These are phyloP conservation scores for Aureobasidium sp. DNA, from an alignment of 2,329 filamentous ascomycete genomes.

Conservation along the genomic window DNA sequence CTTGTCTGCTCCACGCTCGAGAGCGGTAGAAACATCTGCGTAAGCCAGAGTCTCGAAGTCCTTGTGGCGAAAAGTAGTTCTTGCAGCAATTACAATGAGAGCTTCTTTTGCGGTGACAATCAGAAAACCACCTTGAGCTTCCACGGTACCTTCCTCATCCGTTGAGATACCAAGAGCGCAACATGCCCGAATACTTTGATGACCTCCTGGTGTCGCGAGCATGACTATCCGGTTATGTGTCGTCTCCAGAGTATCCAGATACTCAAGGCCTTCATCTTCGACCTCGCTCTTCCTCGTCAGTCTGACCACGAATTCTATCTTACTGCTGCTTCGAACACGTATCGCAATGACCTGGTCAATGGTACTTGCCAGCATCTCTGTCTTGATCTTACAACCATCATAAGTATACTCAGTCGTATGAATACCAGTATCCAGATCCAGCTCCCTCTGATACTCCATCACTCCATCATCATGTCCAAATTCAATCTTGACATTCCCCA, in stretches of 20 bases:
- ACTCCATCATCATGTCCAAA: slow-evolving; percentile 12
- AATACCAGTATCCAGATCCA: slow-evolving; percentile 32
- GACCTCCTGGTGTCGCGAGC: not conserved
- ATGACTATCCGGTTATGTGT: slow-evolving; percentile 15
- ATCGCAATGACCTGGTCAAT: slow-evolving; percentile 34
- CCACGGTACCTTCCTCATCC: not conserved
- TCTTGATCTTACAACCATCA: slow-evolving; percentile 23
- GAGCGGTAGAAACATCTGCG: not conserved
- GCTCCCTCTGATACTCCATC: slow-evolving; percentile 29
- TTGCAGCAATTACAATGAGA: slow-evolving; percentile 30
- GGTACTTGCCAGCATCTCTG: slow-evolving; percentile 36
- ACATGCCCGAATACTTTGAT: not conserved
- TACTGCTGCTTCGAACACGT: slow-evolving; percentile 19
- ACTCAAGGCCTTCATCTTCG: slow-evolving; percentile 38
- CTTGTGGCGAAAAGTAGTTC: slow-evolving; percentile 27
- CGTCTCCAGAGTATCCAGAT: slow-evolving; percentile 31
- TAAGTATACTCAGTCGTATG: slow-evolving; percentile 31
- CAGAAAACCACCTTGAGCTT: slow-evolving; percentile 15
- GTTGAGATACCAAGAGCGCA: not conserved
- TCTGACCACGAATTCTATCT: slow-evolving; percentile 19
- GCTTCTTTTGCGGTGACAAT: slow-evolving; percentile 29
- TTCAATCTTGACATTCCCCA: slow-evolving; percentile 18
- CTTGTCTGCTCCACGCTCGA: not conserved
- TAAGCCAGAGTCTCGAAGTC: not conserved
- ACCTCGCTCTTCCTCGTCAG: slow-evolving; percentile 33